Conservation (phyloP, 495 filamentous ascomycete genomes). For the Aspergillus nidulans region DNA sequence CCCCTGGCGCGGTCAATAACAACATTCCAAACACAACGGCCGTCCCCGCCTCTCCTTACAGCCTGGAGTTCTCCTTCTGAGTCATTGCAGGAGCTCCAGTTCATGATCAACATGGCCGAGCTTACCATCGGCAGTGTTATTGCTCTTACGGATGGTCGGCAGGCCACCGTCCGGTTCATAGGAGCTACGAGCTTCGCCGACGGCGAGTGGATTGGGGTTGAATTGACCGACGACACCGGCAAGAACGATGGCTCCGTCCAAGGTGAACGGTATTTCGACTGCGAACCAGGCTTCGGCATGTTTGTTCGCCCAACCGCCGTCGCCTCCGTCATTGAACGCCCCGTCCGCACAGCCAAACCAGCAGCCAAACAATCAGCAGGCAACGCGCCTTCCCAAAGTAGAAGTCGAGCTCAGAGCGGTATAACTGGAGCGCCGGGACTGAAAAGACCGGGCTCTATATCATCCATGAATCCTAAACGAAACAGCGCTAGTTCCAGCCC, state of each 20-base stretch:
- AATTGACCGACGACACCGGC: constrained; percentile 75
- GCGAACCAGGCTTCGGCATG: constrained; percentile 75
- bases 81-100: constrained; percentile 9
- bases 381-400: constrained; percentile 7
- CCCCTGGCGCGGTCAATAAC: constrained; percentile 16
- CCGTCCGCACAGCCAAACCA: constrained; percentile 42
- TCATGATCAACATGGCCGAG: constrained; percentile 32
- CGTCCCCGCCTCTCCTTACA: constrained; percentile 2
- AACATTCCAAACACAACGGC: constrained; percentile 12
- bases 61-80: background rate
- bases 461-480: constrained; percentile 52
- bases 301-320: constrained; percentile 68
- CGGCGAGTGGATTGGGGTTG: constrained; percentile 88
- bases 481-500: constrained; percentile 67
- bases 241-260: constrained; percentile 95
- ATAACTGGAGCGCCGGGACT: constrained; percentile 24
- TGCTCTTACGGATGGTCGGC: constrained; percentile 69
- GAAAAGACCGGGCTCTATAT: constrained; percentile 39
- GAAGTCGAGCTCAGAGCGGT: constrained; percentile 32
- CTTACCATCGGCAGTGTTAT: constrained; percentile 54
- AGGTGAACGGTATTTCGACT: constrained; percentile 88
- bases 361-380: constrained; percentile 16
- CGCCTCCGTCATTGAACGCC: constrained; percentile 55
- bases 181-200: constrained; percentile 72
- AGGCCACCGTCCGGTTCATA: constrained; percentile 72